These are phyloP conservation scores for Vicia villosa DNA, from an alignment of 306 rosid genomes.

Conservation along the genomic window DNA sequence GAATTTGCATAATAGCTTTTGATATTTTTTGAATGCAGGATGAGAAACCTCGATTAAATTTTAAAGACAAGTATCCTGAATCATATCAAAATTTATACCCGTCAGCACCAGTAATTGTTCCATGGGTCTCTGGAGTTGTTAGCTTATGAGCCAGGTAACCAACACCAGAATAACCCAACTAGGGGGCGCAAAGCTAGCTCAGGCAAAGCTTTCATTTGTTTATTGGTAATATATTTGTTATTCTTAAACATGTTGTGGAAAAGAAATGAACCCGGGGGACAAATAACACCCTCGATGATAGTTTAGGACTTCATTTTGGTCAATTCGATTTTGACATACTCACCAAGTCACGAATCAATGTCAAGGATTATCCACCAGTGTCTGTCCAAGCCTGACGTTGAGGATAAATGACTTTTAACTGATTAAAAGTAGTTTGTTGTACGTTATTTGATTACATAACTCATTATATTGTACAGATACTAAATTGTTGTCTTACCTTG, in stretches of 20 bases:
- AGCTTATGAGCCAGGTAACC: constrained; percentile 38
- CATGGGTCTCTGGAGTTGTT: constrained; percentile 86
- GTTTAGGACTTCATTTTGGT: no score
- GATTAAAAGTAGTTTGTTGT: constrained; percentile 33
- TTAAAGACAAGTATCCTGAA: constrained; percentile 74
- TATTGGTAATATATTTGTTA: no score
- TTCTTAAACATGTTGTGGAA: constrained; percentile 28
- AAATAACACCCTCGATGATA: no score
- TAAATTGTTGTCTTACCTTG: no score
- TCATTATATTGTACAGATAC: constrained; percentile 25
- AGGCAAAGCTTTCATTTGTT: no score
- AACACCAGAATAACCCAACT: constrained; percentile 14
- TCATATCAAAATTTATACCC: constrained; percentile 67
- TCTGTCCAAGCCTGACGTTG: neutral
- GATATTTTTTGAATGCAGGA: constrained; percentile 58
- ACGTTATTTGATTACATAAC: constrained; percentile 21
- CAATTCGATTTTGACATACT: no score
- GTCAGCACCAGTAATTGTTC: constrained; percentile 72
- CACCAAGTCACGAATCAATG: no score
- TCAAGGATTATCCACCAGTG: no score
- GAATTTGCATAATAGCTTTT: neutral
- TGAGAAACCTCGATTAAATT: constrained; percentile 70
- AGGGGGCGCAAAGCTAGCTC: constrained; percentile 30
- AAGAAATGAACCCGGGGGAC: constrained; percentile 31
- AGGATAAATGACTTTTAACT: constrained; percentile 36